Percentiles rank a stretch among this genome's conserved stretches.
These are phyloP conservation scores for Hymenoscyphus occultus DNA, from an alignment of 2,329 filamentous ascomycete species.

Conservation along the genomic window DNA sequence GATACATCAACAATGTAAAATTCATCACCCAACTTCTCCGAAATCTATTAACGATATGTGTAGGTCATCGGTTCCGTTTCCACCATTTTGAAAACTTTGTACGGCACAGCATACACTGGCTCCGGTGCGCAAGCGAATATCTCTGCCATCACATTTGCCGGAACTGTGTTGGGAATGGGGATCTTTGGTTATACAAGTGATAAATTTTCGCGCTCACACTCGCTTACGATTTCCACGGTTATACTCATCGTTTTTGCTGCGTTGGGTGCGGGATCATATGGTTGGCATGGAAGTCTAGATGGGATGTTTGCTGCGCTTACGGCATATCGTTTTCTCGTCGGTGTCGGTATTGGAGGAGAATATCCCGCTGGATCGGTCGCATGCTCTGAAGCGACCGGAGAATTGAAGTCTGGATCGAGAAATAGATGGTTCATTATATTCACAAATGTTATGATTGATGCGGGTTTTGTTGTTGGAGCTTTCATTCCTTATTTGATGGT, in stretches of 20 bases:
- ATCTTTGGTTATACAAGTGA: constrained; percentile 79
- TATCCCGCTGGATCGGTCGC: constrained; percentile 83
- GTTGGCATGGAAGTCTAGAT: constrained; percentile 61
- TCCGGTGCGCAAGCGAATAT: constrained; percentile 73
- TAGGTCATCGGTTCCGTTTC: constrained; percentile 85
- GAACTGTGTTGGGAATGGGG: constrained; percentile 79
- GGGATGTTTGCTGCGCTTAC: constrained; percentile 77
- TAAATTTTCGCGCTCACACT: constrained; percentile 80
- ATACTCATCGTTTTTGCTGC: constrained; percentile 85
- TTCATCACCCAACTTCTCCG: not conserved
- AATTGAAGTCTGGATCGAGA: constrained; percentile 75
- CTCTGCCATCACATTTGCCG: constrained; percentile 78
- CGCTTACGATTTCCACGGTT: constrained; percentile 74
- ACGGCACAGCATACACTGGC: constrained; percentile 63
- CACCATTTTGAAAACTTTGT: constrained; percentile 69
- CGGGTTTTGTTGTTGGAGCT: constrained; percentile 75
- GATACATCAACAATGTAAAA: constrained; percentile 81
- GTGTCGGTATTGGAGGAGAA: constrained; percentile 78
- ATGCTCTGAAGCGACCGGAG: constrained; percentile 78
- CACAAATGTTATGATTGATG: constrained; percentile 84
- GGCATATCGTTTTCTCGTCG: constrained; percentile 79
- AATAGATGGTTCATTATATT: constrained; percentile 91
- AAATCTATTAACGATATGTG: constrained; percentile 1
- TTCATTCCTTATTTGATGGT: constrained; percentile 70
- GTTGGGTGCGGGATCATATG: constrained; percentile 73